phyloP scores from a whole-genome alignment of 495 filamentous ascomycete genomes.

The Cudoniella acicularis region DNA sequence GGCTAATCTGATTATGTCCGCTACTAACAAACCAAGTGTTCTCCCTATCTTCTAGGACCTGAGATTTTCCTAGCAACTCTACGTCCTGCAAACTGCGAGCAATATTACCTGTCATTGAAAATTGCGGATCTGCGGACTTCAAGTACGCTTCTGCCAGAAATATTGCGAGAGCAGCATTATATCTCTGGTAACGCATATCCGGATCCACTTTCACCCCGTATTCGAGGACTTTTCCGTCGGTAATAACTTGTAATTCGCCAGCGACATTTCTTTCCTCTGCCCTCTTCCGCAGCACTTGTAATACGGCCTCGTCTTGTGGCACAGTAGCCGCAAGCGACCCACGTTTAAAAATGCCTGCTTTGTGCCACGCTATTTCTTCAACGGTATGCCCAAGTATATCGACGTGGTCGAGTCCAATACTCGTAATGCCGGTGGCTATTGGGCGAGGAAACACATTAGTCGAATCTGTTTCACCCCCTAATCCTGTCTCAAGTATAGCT shows the following conservation, averaged over 20 bases:
- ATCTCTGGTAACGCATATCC: constrained; percentile 72
- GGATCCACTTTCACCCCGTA: constrained; percentile 54
- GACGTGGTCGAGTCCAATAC: constrained; percentile 48
- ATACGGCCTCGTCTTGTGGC: constrained; percentile 3
- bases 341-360: constrained; percentile 44
- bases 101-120: background rate
- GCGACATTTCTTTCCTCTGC: constrained; percentile 18
- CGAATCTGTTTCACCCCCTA: constrained; percentile 48
- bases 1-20: background rate
- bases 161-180: constrained; percentile 81
- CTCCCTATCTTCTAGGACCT: background rate
- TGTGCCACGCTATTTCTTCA: constrained; percentile 51
- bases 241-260: background rate
- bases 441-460: constrained; percentile 41
- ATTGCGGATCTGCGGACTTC: constrained; percentile 31
- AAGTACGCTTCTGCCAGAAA: constrained; percentile 63
- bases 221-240: constrained; percentile 9
- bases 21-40: background rate
- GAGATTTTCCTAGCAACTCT: background rate
- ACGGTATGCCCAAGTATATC: constrained; percentile 43
- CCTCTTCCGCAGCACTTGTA: constrained; percentile 16
- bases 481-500: constrained; percentile 46
- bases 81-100: background rate
- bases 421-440: constrained; percentile 36
- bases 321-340: constrained; percentile 37